Evolutionary conservation across 345 rosid species (phyloP).

Genomic region (Rhodamnia rubescens): DNA sequence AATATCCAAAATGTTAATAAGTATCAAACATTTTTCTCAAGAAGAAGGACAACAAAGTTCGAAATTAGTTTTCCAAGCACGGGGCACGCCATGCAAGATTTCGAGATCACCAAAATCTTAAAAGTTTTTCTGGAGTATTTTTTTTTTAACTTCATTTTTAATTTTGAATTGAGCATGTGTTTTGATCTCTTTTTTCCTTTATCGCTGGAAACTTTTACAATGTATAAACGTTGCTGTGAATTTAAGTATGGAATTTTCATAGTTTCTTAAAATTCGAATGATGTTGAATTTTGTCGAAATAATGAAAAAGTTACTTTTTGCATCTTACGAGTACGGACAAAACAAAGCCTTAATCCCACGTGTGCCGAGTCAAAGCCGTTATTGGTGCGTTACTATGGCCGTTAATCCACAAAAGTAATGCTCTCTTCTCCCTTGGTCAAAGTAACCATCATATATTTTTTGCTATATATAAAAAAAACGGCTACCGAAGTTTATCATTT

Average conservation of each 20-base stretch:
- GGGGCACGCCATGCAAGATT: neutral
- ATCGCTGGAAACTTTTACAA: neutral
- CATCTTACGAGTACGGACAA: neutral
- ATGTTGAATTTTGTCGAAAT: neutral
- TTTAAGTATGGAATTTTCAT: neutral
- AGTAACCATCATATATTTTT: no score
- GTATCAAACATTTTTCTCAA: neutral
- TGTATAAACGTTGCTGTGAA: neutral
- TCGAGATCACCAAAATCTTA: neutral
- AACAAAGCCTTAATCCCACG: neutral
- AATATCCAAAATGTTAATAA: neutral
- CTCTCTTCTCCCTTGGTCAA: neutral
- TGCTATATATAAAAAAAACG: no score
- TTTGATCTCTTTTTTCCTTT: neutral
- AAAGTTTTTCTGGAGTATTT: neutral
- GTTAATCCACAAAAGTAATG: neutral
- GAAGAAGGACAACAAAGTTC: neutral
- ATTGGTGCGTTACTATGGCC: neutral
- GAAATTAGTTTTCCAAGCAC: neutral
- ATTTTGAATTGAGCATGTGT: neutral
- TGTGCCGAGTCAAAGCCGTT: neutral
- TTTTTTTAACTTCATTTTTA: neutral
- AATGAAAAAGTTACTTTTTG: neutral
- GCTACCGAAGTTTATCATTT: no score
- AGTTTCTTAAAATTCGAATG: neutral